A percentile compares a stretch with the other conserved stretches of the same genome.
These are phyloP conservation scores for Xylaria sp. DNA, from an alignment of 2,329 filamentous ascomycete genomes.

Conservation along the genomic window DNA sequence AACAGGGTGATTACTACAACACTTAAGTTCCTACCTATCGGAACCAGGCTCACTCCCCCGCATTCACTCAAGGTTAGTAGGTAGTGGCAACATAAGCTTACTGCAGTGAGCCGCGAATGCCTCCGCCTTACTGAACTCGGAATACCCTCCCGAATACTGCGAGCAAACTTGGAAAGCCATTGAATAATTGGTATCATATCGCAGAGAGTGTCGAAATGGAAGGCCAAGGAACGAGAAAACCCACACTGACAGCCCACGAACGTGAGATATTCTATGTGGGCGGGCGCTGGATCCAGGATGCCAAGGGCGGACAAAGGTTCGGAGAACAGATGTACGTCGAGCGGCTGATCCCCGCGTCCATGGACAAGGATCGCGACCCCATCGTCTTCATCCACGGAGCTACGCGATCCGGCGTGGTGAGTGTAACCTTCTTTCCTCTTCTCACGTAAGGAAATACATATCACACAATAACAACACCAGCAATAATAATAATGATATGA, in stretches of 20 bases:
- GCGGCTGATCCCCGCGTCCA: conserved; percentile 49
- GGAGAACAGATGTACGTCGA: conserved; percentile 66
- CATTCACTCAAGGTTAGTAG: no score
- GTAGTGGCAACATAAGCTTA: no score
- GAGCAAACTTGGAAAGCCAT: neutral
- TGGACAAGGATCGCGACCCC: conserved; percentile 46
- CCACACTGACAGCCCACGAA: conserved; percentile 14
- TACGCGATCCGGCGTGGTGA: conserved; percentile 56
- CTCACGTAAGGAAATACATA: neutral
- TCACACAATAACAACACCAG: neutral
- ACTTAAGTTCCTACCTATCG: no score
- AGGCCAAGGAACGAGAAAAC: neutral
- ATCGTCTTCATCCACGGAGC: conserved; percentile 59
- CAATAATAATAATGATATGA: no score
- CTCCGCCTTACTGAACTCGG: no score
- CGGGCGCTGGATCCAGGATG: conserved; percentile 51
- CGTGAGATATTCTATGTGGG: conserved; percentile 52
- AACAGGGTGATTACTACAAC: no score
- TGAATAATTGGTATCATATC: neutral
- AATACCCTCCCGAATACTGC: neutral
- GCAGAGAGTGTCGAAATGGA: conserved; percentile 4
- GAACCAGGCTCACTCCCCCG: no score
- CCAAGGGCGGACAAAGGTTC: conserved; percentile 48
- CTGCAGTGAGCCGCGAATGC: no score
- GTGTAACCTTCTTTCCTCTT: conserved; percentile 23